Percentiles rank a stretch among this genome's conserved stretches.
Conservation (phyloP, 768 basidiomycete species). For the Termitomyces eurrhizus region DNA sequence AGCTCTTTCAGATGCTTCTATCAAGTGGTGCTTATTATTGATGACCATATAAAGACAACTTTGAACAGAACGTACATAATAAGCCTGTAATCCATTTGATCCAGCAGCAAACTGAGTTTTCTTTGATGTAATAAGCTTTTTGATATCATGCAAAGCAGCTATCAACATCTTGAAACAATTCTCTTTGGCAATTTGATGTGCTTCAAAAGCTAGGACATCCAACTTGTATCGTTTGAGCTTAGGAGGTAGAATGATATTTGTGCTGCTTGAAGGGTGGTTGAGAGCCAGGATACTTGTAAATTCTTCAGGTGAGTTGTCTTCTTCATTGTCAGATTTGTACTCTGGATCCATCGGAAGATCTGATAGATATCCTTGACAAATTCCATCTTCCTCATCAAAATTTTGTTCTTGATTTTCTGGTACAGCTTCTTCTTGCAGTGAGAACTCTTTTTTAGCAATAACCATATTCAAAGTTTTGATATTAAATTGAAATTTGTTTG, state of each 20-base stretch:
- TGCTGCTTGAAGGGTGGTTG: neutral
- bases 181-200: neutral
- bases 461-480: too few relatives aligned
- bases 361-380: neutral
- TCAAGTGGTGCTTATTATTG: slow-evolving; percentile 11
- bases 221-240: slow-evolving; percentile 13
- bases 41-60: slow-evolving; percentile 20
- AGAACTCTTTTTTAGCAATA: neutral
- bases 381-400: neutral
- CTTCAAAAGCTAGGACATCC: slow-evolving; percentile 5
- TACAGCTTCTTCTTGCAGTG: neutral
- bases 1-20: slow-evolving; percentile 19
- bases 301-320: neutral
- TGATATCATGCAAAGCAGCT: slow-evolving; percentile 8
- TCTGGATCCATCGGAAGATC: neutral
- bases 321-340: neutral
- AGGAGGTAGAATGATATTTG: slow-evolving; percentile 4
- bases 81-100: too few relatives aligned
- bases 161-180: neutral
- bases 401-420: too few relatives aligned
- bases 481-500: neutral
- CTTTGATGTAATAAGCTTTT: too few relatives aligned
- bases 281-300: too few relatives aligned
- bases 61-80: slow-evolving; percentile 19
- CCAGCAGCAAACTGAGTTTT: too few relatives aligned